phyloP scores from a whole-genome alignment of 106 monocot species.

The Platanthera zijinensis region DNA sequence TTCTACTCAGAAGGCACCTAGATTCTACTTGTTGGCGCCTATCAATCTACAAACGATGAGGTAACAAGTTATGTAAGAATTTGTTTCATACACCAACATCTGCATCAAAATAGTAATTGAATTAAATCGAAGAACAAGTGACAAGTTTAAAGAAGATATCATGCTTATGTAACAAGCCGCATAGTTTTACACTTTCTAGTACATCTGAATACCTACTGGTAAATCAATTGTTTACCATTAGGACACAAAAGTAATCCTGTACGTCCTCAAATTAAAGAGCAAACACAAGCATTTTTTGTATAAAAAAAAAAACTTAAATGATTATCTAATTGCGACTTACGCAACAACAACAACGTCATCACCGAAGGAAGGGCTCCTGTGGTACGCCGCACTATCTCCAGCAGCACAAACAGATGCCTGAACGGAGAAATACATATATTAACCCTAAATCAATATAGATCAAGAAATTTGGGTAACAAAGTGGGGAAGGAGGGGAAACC shows the following conservation, averaged over 20 bases:
- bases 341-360: constrained; percentile 60
- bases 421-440: background rate
- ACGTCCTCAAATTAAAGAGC: background rate
- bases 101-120: background rate
- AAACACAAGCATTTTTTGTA: background rate
- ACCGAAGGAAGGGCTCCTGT: constrained; percentile 31
- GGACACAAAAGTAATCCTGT: background rate
- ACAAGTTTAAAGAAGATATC: background rate
- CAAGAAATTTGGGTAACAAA: background rate
- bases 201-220: background rate
- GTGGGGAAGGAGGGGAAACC: background rate
- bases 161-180: background rate
- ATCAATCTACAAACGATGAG: no score
- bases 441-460: background rate
- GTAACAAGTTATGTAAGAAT: no score
- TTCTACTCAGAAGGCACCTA: no score
- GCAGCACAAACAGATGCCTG: constrained; percentile 45
- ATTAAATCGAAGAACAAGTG: background rate
- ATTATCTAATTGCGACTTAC: constrained; percentile 16
- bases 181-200: no score
- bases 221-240: background rate
- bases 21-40: no score
- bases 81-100: no score
- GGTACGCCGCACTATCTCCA: constrained; percentile 44
- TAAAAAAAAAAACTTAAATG: background rate